Evolutionary conservation across 192 early-diverging fungal genomes (phyloP).

Genomic region (Coemansia sp.): DNA sequence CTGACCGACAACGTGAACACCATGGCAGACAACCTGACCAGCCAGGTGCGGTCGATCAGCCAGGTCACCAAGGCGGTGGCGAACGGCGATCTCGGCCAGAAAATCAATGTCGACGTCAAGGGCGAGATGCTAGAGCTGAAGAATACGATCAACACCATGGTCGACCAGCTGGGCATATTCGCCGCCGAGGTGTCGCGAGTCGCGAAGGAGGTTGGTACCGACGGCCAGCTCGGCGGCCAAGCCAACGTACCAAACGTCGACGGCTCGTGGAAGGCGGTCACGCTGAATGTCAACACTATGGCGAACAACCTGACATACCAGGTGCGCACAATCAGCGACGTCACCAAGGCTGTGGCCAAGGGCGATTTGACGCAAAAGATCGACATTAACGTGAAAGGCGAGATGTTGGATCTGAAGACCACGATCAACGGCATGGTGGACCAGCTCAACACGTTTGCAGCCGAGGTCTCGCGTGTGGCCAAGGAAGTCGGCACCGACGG

Average conservation of each 20-base stretch:
- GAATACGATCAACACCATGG: constrained; percentile 62
- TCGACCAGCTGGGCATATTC: constrained; percentile 56
- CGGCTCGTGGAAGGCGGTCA: constrained; percentile 63
- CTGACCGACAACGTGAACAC: constrained; percentile 59
- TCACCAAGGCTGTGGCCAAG: constrained; percentile 55
- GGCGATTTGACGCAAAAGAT: constrained; percentile 21
- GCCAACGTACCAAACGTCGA: constrained; percentile 57
- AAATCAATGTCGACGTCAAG: constrained; percentile 50
- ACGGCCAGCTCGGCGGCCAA: constrained; percentile 60
- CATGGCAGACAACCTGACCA: constrained; percentile 58
- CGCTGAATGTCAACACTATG: constrained; percentile 62
- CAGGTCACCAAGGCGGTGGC: constrained; percentile 61
- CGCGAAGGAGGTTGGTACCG: constrained; percentile 61
- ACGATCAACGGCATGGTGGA: constrained; percentile 56
- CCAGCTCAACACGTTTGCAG: constrained; percentile 21
- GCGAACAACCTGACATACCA: constrained; percentile 58
- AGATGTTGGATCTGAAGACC: constrained; percentile 61
- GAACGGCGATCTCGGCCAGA: constrained; percentile 51
- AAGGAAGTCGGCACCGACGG: constrained; percentile 13
- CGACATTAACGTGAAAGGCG: constrained; percentile 31
- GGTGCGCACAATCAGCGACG: constrained; percentile 56
- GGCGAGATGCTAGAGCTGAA: constrained; percentile 59
- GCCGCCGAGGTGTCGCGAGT: constrained; percentile 62
- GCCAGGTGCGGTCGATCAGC: constrained; percentile 56
- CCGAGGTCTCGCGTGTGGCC: constrained; percentile 49